Evolutionary conservation across 2,329 filamentous ascomycete species (phyloP), one percentile per base, ranked within the genome.

Genomic region (Botrytis hyacinthi): DNA sequence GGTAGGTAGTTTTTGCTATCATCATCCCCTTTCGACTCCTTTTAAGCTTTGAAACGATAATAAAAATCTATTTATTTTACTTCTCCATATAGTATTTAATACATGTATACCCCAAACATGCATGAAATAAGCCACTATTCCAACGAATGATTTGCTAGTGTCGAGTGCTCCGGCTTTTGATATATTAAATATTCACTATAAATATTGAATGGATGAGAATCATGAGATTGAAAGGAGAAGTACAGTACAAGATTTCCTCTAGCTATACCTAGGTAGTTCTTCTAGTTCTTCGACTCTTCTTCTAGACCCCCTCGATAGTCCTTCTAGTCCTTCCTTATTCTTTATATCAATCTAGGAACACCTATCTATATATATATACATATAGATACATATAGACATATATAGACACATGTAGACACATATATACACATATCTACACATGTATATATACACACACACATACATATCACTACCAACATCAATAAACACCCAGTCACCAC

Each of bases 351-450:
- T 6, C 44, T 46, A 8, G 44, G 16, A 20, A 46, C 18, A 46
- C 44, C 44, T 46, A 2, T 20, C 12, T 6, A 42, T 3, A 42
- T 14, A 42, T 14, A 42, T 10, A 42, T 16, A 42, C 40, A 42
- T 42, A 16, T 20, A 46, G 7, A 20, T 1, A 46, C 20, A 46
- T 22, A 46, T 1, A 46, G 1, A 46, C 44, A 8, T 46, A 48
- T 3, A 26, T 5, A 48, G 1, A 26, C 4, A 48, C 1, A 48
- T 3, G 9, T 22, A 48, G 8, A 48, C 1, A 10, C 3, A 48
- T 1, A 22, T 8, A 26, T 0, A 26, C 22, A 48, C 3, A 26
- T 9, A 26, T 4, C 26, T 1, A 4, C 1, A 46, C 9, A 48
- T 1, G 4, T 4, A 48, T 9, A 12, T 3, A 48, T 4, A 22